Conservation (phyloP, 768 basidiomycete species). For the Tremella mesenterica region DNA sequence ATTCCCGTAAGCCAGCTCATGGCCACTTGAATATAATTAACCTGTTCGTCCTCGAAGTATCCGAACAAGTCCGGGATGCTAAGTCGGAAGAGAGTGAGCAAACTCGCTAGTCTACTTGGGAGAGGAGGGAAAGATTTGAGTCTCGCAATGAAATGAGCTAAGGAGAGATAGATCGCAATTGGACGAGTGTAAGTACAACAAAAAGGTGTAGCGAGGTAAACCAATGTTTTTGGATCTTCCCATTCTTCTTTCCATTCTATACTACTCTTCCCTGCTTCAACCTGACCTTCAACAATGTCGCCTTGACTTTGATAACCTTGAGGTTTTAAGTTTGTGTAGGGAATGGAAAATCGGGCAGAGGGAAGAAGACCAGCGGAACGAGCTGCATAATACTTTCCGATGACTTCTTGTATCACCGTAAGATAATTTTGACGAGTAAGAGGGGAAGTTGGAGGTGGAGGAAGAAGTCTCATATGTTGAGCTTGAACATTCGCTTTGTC, state of each 20-base stretch:
- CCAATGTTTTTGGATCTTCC: slow-evolving; percentile 18
- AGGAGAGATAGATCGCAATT: slow-evolving; percentile 30
- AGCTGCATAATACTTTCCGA: slow-evolving; percentile 31
- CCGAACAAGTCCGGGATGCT: slow-evolving; percentile 29
- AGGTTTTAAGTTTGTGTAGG: no score
- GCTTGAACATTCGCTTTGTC: slow-evolving; percentile 12
- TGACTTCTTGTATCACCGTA: slow-evolving; percentile 26
- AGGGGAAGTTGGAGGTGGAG: slow-evolving; percentile 26
- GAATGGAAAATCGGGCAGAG: slow-evolving; percentile 12
- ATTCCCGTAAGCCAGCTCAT: slow-evolving; percentile 31
- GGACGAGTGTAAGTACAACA: slow-evolving; percentile 28
- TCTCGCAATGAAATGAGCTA: slow-evolving; percentile 29
- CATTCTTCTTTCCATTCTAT: neutral
- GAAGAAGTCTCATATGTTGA: slow-evolving; percentile 25
- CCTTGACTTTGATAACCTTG: no score
- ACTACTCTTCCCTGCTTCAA: neutral
- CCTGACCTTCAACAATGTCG: slow-evolving; percentile 8
- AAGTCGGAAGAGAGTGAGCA: slow-evolving; percentile 32
- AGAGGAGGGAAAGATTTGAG: slow-evolving; percentile 31
- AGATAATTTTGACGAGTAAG: slow-evolving; percentile 27
- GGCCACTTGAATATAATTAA: slow-evolving; percentile 26
- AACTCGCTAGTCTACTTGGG: slow-evolving; percentile 25
- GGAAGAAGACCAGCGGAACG: slow-evolving; percentile 9
- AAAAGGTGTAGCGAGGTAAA: slow-evolving; percentile 34
- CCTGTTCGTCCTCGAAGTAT: slow-evolving; percentile 39